These are phyloP conservation scores for Nakazawaea pomicola DNA, from an alignment of 805 yeast species.

Conservation along the genomic window DNA sequence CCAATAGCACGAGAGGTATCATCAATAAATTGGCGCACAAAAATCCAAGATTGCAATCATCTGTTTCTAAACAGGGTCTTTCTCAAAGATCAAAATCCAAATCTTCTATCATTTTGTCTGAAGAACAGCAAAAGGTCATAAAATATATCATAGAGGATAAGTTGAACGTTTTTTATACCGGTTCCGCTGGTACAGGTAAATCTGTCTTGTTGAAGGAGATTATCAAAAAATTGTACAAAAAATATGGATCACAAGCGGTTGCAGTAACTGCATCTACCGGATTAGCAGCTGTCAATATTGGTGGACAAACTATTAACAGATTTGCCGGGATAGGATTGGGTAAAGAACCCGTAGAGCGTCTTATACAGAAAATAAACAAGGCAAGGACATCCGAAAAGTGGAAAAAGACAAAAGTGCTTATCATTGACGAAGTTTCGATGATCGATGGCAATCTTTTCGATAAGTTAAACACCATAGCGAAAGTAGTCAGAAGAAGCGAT, in stretches of 20 bases:
- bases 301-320: conserved; percentile 83
- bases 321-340: conserved; percentile 87
- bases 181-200: conserved; percentile 88
- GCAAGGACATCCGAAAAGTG: conserved; percentile 50
- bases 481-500: conserved; percentile 38
- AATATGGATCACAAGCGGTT: conserved; percentile 45
- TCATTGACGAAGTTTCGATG: conserved; percentile 95
- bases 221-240: conserved; percentile 44
- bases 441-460: conserved; percentile 74
- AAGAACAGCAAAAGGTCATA: conserved; percentile 38
- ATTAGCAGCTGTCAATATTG: conserved; percentile 89
- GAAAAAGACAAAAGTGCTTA: conserved; percentile 62
- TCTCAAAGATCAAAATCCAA: neutral
- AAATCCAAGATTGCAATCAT: conserved; percentile 9
- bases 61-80: neutral
- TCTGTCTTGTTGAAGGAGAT: conserved; percentile 63
- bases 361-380: conserved; percentile 44
- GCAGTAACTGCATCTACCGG: conserved; percentile 97
- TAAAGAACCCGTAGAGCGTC: conserved; percentile 36
- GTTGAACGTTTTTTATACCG: conserved; percentile 66
- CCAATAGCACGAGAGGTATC: neutral
- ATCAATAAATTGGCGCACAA: conserved; percentile 6
- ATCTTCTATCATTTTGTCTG: conserved; percentile 1
- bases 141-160: conserved; percentile 45
- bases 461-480: conserved; percentile 68